Evolutionary conservation across 352 stramenopile genomes (phyloP), one percentile per base, ranked within the genome.

Genomic region (Pythium plurisporium): DNA sequence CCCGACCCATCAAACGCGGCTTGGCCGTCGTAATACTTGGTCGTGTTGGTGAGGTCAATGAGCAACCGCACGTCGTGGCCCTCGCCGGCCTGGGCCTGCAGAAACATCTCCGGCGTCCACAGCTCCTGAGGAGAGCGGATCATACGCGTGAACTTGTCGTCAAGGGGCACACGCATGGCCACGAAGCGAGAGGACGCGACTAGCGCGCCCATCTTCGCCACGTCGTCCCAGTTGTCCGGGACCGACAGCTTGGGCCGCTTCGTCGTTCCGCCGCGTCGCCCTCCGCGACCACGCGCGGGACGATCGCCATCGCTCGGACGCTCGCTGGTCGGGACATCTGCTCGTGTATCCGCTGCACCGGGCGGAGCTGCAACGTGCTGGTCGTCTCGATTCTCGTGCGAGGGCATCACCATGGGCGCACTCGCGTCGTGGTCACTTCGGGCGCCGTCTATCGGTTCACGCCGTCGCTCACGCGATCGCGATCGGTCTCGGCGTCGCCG

Each of bases 41-140:
- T 79, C 17, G 83, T 94, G 52, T 94, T 94, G 15, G 83, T 94
- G 31, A 94, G 69, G 46, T 94, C 83, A 25, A 94, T 80, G 31
- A 94, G 59, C 52, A 91, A 71, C 19, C 84, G 74, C 19, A 91
- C 69, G 48, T 86, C 60, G 2, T 79, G 50, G 0, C 70, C 55
- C 8, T 65, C 62, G 11, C 45, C 50, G 8, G 59, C 45, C 46
- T 89, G 81, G 17, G 65, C 42, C 14, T 79, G 55, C 15, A 89
- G 57, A 64, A 94, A 86, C 14, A 70, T 42, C 29, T 64, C 55
- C 4, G 81, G 81, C 2, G 65, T 82, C 84, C 84, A 94, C 15
- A 75, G 52, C 45, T 90, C 67, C 2, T 72, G 65, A 0, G 54
- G 64, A 3, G 47, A 52, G 10, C 62, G 26, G 37, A 88, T 73